Evolutionary conservation across 306 rosid species (phyloP), one percentile per base, ranked within the genome.

Genomic region (Quercus alba): DNA sequence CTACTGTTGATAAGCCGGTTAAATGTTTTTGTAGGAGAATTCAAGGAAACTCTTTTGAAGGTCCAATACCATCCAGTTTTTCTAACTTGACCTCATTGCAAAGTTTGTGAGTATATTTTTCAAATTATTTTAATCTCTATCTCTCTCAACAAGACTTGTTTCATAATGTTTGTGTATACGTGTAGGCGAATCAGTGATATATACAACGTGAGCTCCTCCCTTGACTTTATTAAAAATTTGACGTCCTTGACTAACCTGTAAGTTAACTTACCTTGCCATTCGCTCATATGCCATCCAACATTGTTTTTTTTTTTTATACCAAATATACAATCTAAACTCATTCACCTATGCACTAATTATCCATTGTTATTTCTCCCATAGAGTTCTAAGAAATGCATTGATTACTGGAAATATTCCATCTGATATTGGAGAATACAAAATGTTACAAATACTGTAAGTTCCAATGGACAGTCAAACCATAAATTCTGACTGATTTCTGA

Each of bases 41-140:
- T 73, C 75, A 64, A 26, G 85, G 85, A 26, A 82, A 82, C 81
- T 72, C 81, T 26, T 77, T 82, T 67, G 75, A 82, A 64, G 85
- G 85, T 14, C 85, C 85, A 54, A 82, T 77, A 82, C 85, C 85
- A 28, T n/a, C 75, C 8, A 77, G 78, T 63, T 77, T 77, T 66
- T 72, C 85, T 73, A 74, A 64, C 4, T 5, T 82, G 75, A 82
- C 55, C 23, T 77, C 79, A n/a, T 56, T 82, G 72, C 21, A 0
- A 0, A 8, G 62, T 77, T 38, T 82, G 85, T 82, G 57, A 73
- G 85, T 64, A 64, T 21, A 74, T 28, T 66, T 68, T 21, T 23
- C 5, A 21, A 33, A 58, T 19, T 3, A 3, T 9, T 35, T 12
- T 5, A 18, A 18, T 2, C 0, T 55, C 73, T 20, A 20, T 64